Percentiles rank a stretch among this genome's conserved stretches.
Evolutionary conservation across 176 grass and related monocot species (phyloP).

Genomic region (Aegilops longissima): DNA sequence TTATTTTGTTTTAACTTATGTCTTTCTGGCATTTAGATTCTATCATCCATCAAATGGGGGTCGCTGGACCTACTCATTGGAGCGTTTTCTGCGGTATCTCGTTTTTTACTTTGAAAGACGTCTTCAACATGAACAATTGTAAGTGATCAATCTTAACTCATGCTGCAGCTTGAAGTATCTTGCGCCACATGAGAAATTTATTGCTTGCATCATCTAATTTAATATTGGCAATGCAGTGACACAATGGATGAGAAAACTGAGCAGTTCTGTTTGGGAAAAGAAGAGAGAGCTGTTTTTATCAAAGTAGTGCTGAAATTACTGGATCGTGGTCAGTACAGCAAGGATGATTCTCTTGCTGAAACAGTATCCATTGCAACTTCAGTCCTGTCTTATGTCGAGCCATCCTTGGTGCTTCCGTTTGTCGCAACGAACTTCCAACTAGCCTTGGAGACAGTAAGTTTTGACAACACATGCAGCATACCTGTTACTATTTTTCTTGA

Average conservation of each 20-base stretch:
- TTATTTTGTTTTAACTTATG: constrained; percentile 30
- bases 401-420: constrained; percentile 83
- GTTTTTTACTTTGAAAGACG: constrained; percentile 83
- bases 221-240: constrained; percentile 38
- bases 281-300: constrained; percentile 74
- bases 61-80: constrained; percentile 85
- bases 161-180: background rate
- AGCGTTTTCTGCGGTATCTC: constrained; percentile 78
- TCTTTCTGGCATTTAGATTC: constrained; percentile 62
- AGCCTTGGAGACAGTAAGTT: constrained; percentile 92
- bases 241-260: constrained; percentile 26
- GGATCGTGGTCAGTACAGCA: constrained; percentile 96
- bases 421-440: constrained; percentile 82
- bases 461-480: constrained; percentile 2
- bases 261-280: constrained; percentile 56
- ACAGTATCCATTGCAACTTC: constrained; percentile 87
- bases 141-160: constrained; percentile 43
- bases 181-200: background rate
- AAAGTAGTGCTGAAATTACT: constrained; percentile 83
- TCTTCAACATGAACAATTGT: constrained; percentile 82
- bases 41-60: constrained; percentile 99
- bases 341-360: constrained; percentile 87
- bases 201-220: constrained; percentile 24
- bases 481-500: constrained; percentile 23
- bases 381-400: constrained; percentile 85